Evolutionary conservation across 495 filamentous ascomycete species (phyloP), one percentile per base, ranked within the genome.

Genomic region (Rhypophila decipiens): DNA sequence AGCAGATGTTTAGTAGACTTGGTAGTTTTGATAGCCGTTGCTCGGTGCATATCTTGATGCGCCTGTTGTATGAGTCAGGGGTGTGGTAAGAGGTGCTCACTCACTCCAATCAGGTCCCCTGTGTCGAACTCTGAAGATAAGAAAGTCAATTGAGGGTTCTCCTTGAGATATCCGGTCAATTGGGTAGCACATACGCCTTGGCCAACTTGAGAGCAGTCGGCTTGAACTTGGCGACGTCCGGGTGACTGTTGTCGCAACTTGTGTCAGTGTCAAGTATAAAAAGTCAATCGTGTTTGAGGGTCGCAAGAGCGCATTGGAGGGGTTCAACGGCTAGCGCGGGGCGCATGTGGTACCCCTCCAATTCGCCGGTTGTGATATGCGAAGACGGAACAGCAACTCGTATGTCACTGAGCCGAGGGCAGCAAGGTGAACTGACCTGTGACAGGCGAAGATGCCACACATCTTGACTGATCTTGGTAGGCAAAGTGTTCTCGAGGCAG

Each of bases 81-180:
- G 49, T 38, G 37, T 7, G 11, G 29, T 20, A 13, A 34, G 44
- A 27, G 47, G 37, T 40, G 38, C 17, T 44, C 46, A 69, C 88
- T 85, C 72, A 95, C 90, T 96, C 93, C 93, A 97, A 77, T 98
- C 93, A 55, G 94, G 93, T 59, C 93, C 94, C 68, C 93, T 85
- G 68, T 98, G 93, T 57, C 93, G 88, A 58, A 95, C 82, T 66
- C 88, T 95, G 64, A 46, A 60, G 46, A 62, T 56, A 63, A 67
- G 65, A 53, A 50, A 36, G 68, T 70, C 68, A 68, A 63, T 67
- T 66, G 61, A 56, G 59, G 35, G 46, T 58, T 27, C 45, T 43
- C 36, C 48, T 41, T 50, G 41, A 36, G 43, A 37, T 49, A 27
- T 17, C 29, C 34, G 38, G 18, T 33, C 48, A 50, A 39, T 56